Percentiles rank a stretch among this genome's conserved stretches.
phyloP scores from a whole-genome alignment of 1,284 basidiomycete genomes.

The Tetrapyrgos nigripes region DNA sequence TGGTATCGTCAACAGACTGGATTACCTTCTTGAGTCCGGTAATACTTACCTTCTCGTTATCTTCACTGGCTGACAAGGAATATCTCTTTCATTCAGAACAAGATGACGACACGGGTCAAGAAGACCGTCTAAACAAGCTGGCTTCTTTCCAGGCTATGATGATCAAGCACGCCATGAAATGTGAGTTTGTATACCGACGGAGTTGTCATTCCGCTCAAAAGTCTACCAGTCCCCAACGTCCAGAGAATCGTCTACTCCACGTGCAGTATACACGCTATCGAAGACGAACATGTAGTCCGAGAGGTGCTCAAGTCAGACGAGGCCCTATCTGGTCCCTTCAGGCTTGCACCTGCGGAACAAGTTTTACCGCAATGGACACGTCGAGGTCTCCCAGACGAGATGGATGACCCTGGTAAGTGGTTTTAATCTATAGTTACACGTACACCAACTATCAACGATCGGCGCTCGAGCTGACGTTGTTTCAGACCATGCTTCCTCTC shows the following conservation, averaged over 20 bases:
- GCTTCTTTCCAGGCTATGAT: conserved; percentile 91
- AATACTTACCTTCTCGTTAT: conserved; percentile 18
- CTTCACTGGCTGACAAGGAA: conserved; percentile 12
- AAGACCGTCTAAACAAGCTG: conserved; percentile 81
- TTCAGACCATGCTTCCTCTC: conserved; percentile 56
- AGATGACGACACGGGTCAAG: conserved; percentile 57
- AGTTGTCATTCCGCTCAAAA: conserved; percentile 16
- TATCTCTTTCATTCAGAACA: conserved; percentile 38
- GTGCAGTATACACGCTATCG: conserved; percentile 89
- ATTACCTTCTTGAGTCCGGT: conserved; percentile 82
- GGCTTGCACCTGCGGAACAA: conserved; percentile 65
- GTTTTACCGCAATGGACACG: conserved; percentile 84
- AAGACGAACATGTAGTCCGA: conserved; percentile 84
- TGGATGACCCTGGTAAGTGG: conserved; percentile 52
- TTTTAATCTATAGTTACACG: conserved; percentile 1
- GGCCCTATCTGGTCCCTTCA: conserved; percentile 64
- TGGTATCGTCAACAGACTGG: conserved; percentile 89
- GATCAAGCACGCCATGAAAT: conserved; percentile 95
- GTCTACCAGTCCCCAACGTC: conserved; percentile 60
- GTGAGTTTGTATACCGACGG: conserved; percentile 48
- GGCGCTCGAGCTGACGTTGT: conserved; percentile 1
- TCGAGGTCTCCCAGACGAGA: conserved; percentile 73
- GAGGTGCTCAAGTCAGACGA: conserved; percentile 75
- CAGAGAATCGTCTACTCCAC: conserved; percentile 94
- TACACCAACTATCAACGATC: conserved; percentile 4